Evolutionary conservation across 1,284 basidiomycete genomes (phyloP).

Genomic region (Ustilago loliicola): DNA sequence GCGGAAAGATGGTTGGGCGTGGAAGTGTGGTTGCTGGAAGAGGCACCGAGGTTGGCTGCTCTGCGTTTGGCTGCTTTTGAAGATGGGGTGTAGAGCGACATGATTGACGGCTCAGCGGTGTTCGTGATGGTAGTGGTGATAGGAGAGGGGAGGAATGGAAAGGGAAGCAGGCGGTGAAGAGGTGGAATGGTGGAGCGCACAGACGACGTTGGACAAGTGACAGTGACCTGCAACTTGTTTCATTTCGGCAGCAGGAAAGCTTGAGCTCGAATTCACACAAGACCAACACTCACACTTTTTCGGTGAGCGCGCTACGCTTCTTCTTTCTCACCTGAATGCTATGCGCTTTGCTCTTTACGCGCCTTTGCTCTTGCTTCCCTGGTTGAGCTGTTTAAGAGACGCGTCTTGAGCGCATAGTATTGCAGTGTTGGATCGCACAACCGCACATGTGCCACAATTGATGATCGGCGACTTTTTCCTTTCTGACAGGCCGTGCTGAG

Average conservation of each 20-base stretch:
- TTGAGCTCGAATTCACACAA: constrained; percentile 1
- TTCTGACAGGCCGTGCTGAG: background rate
- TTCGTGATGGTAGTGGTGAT: constrained; percentile 9
- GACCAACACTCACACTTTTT: constrained; percentile 46
- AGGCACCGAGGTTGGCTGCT: constrained; percentile 36
- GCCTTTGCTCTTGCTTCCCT: background rate
- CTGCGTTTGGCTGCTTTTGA: constrained; percentile 48
- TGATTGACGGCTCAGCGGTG: constrained; percentile 1
- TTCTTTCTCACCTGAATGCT: background rate
- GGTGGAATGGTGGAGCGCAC: constrained; percentile 10
- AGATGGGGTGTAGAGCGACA: constrained; percentile 59
- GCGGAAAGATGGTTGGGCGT: constrained; percentile 31
- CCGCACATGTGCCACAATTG: background rate
- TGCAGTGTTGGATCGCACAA: background rate
- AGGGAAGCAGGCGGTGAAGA: background rate
- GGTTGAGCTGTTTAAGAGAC: background rate
- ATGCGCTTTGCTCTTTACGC: constrained; percentile 17
- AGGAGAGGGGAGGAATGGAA: background rate
- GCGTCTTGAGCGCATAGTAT: background rate
- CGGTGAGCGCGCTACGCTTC: background rate
- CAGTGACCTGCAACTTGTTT: constrained; percentile 6
- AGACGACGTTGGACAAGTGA: constrained; percentile 10
- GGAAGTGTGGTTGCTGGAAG: constrained; percentile 33
- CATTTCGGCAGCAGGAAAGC: constrained; percentile 13
- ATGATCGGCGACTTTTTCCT: constrained; percentile 7